Conservation (phyloP, 1,284 basidiomycete genomes). For the Papiliotrema fonsecae region DNA sequence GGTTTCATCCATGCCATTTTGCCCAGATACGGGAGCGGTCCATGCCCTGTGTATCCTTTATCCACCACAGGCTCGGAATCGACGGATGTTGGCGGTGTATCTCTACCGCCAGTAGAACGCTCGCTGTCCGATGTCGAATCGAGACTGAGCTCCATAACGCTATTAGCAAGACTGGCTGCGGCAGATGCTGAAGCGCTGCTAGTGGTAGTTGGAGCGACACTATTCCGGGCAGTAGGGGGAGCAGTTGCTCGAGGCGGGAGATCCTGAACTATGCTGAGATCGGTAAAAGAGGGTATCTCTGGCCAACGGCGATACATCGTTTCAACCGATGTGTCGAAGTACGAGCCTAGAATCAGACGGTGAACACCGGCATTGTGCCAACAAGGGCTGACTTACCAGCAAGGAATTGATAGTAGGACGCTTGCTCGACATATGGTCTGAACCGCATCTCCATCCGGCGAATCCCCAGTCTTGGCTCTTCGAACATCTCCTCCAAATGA, state of each 20-base stretch:
- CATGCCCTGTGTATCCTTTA: slow-evolving; percentile 44
- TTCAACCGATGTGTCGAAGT: slow-evolving; percentile 49
- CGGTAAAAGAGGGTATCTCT: slow-evolving; percentile 34
- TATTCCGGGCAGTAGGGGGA: slow-evolving; percentile 26
- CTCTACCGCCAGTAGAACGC: too few species aligned
- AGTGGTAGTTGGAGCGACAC: slow-evolving; percentile 3
- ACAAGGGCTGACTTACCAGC: slow-evolving; percentile 9
- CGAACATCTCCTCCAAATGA: slow-evolving; percentile 47
- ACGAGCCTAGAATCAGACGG: slow-evolving; percentile 35
- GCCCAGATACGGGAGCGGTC: slow-evolving; percentile 45
- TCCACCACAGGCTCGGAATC: slow-evolving; percentile 21
- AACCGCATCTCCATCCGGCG: slow-evolving; percentile 44
- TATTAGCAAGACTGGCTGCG: slow-evolving; percentile 4
- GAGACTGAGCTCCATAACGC: slow-evolving; percentile 9
- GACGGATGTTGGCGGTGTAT: slow-evolving; percentile 33
- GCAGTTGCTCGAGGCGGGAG: slow-evolving; percentile 42
- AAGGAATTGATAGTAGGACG: slow-evolving; percentile 48
- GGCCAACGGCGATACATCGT: slow-evolving; percentile 42
- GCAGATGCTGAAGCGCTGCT: slow-evolving; percentile 12
- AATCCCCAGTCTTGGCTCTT: slow-evolving; percentile 31
- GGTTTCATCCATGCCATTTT: slow-evolving; percentile 35
- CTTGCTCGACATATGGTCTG: slow-evolving; percentile 48
- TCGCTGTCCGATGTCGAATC: slow-evolving; percentile 12
- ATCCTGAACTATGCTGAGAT: slow-evolving; percentile 47
- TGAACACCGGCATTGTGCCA: background rate